Base-by-base conservation (phyloP, 129 eudicot genomes). In the Lactuca sativa region DNA sequence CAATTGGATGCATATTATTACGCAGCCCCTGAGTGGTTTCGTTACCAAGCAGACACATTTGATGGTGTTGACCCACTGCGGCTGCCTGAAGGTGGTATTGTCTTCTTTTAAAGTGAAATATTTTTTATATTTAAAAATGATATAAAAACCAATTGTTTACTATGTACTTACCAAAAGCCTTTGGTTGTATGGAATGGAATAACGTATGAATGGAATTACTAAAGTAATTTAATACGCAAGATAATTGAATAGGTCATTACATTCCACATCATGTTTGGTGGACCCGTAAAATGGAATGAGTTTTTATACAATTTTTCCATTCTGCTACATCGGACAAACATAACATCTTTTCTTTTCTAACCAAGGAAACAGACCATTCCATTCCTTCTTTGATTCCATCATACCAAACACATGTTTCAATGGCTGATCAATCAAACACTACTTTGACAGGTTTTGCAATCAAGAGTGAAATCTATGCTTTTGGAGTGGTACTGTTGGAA, bases 401-500 rank as follows among this genome's bases (percentile, higher is more conserved):
- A 40, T 40, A 40, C 44, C 44, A 40, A 40, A 40, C 8, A 40
- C 44, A 40, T 43, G 14, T 4, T 36, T 9, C 17, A 64, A 9
- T 15, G 9, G 3, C 16, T 48, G 17, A 65, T 8, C 7, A 56
- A 41, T 33, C 38, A 10, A 43, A 48, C 9, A 48, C 57, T 51
- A 79, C 7, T 71, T 64, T 48, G 12, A 56, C 67, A 71, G 77
- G 44, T 64, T 25, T 7, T 44, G 63, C 67, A 16, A 32, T 79
- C 47, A 62, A 71, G 74, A 75, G 71, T 7, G 81, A 83, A 59
- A 69, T 83, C 37, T 83, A 78, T 70, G 51, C 75, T 38, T 75
- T 79, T 71, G 84, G 84, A 34, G 84, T 74, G 16, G 73, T 78
- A 34, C 58, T 83, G 52, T 66, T 83, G 44, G 63, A 83, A 71